Conservation (phyloP, 1,284 basidiomycete genomes). For the Exobasidium rhododendri region DNA sequence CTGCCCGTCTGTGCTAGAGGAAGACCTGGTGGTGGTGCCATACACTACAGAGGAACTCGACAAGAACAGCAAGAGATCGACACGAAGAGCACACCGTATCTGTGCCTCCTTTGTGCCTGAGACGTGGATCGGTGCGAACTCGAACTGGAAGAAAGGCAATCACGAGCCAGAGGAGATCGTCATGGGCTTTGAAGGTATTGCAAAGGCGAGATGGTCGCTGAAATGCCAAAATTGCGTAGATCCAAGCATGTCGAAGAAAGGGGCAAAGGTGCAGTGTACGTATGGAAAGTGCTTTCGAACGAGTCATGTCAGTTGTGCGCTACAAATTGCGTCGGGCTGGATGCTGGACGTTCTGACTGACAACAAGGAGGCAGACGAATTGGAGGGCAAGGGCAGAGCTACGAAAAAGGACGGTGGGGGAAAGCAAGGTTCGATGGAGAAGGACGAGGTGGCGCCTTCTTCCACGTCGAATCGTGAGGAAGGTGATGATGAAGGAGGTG, state of each 20-base stretch:
- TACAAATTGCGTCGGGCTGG: conserved; percentile 46
- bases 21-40: conserved; percentile 35
- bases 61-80: not conserved
- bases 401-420: conserved; percentile 9
- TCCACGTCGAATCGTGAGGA: not conserved
- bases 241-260: conserved; percentile 67
- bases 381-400: conserved; percentile 33
- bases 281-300: conserved; percentile 89
- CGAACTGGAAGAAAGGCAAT: conserved; percentile 19
- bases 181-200: conserved; percentile 39
- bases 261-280: conserved; percentile 88
- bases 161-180: conserved; percentile 24
- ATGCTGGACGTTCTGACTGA: conserved; percentile 36
- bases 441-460: not conserved
- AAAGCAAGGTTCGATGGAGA: conserved; percentile 12
- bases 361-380: conserved; percentile 32
- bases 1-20: conserved; percentile 47
- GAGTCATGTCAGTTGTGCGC: conserved; percentile 87
- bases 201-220: conserved; percentile 43
- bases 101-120: conserved; percentile 51
- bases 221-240: conserved; percentile 82
- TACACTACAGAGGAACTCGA: conserved; percentile 10
- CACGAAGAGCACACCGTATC: conserved; percentile 43
- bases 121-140: conserved; percentile 39
- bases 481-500: conserved; percentile 1